These are phyloP conservation scores for Arthrobotrys sphaeroides DNA, from an alignment of 2,329 filamentous ascomycete genomes.

Conservation along the genomic window DNA sequence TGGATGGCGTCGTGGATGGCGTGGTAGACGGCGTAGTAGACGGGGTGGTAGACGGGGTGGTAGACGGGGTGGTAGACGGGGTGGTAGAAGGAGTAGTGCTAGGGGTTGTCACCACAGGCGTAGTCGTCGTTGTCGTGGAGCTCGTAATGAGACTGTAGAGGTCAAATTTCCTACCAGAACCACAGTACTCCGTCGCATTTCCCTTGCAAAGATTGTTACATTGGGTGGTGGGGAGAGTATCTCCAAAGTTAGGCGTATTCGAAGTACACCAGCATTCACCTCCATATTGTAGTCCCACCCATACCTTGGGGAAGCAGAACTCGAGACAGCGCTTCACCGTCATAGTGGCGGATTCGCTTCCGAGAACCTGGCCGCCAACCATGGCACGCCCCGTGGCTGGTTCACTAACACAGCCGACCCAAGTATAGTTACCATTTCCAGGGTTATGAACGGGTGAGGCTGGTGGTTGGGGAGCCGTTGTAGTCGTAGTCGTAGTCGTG, in stretches of 20 bases:
- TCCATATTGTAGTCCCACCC: constrained; percentile 54
- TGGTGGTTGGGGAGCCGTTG: constrained; percentile 51
- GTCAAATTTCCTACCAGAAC: constrained; percentile 39
- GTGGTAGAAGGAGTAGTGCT: constrained; percentile 30
- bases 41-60: constrained; percentile 38
- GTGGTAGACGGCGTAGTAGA: constrained; percentile 56
- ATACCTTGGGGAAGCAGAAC: constrained; percentile 22
- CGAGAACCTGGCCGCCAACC: constrained; percentile 27
- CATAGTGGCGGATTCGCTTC: constrained; percentile 41
- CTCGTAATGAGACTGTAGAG: constrained; percentile 22
- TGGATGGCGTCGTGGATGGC: constrained; percentile 57
- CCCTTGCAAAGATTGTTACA: constrained; percentile 36
- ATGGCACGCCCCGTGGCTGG: constrained; percentile 37
- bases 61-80: constrained; percentile 3
- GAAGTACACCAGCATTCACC: constrained; percentile 47
- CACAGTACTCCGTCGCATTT: constrained; percentile 50
- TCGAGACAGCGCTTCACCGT: constrained; percentile 51
- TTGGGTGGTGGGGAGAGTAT: background rate
- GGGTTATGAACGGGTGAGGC: constrained; percentile 55
- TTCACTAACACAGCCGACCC: constrained; percentile 53
- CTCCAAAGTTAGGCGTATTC: constrained; percentile 14
- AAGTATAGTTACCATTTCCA: constrained; percentile 59
- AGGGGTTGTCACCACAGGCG: constrained; percentile 45
- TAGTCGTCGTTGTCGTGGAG: constrained; percentile 41
- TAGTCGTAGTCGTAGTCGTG: constrained; percentile 21